Conservation (phyloP, 139 green algal species). For the Asterochloris erici region DNA sequence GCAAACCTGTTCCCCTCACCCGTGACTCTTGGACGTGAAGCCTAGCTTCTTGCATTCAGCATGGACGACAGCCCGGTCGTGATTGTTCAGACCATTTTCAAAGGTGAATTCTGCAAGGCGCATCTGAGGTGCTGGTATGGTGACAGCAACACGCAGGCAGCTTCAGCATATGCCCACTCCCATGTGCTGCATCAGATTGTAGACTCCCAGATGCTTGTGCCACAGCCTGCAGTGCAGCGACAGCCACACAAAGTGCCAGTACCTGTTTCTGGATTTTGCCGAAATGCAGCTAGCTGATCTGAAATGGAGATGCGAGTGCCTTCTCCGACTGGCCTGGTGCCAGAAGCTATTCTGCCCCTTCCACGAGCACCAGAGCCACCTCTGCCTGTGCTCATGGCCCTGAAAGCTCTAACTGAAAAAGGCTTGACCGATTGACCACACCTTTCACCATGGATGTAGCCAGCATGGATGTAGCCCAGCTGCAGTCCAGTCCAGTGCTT, state of each 20-base stretch:
- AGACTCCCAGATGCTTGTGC: background rate
- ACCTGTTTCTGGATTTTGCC: conserved; percentile 6
- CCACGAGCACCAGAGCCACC: background rate
- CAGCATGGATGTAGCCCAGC: background rate
- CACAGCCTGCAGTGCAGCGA: background rate
- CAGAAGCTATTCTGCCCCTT: background rate
- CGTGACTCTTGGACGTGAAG: conserved; percentile 50
- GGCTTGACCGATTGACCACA: no score
- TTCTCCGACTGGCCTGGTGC: background rate
- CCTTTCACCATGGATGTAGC: background rate
- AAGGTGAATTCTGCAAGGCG: conserved; percentile 58
- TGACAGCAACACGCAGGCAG: no score
- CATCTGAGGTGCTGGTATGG: no score
- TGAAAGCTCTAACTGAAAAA: no score
- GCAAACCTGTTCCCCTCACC: conserved; percentile 20
- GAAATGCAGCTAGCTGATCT: conserved; percentile 6
- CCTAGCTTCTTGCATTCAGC: conserved; percentile 61
- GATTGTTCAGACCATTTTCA: conserved; percentile 58
- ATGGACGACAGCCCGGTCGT: conserved; percentile 74
- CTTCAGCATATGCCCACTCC: no score
- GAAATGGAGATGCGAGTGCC: background rate
- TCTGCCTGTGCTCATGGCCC: no score
- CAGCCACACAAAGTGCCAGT: no score
- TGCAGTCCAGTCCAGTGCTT: no score
- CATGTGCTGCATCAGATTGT: background rate